Evolutionary conservation across 768 basidiomycete genomes (phyloP).

Genomic region (Collybia nuda): DNA sequence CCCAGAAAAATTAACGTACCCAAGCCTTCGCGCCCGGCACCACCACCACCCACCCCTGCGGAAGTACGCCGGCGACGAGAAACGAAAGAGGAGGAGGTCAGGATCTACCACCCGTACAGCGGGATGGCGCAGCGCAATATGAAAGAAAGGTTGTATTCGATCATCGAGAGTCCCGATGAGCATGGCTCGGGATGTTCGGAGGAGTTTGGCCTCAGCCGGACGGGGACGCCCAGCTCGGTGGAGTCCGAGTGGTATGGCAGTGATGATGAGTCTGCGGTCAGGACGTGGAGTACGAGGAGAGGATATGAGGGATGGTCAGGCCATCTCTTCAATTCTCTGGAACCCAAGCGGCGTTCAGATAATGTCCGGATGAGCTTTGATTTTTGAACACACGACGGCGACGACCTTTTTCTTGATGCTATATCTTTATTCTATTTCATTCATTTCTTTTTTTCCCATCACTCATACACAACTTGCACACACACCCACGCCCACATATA

Average conservation of each 20-base stretch:
- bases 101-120: background rate
- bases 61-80: background rate
- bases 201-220: constrained; percentile 20
- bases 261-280: constrained; percentile 20
- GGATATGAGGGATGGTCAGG: constrained; percentile 24
- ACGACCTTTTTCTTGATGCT: too few species aligned
- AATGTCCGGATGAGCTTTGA: too few species aligned
- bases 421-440: too few species aligned
- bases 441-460: too few species aligned
- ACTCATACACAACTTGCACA: too few species aligned
- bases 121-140: background rate
- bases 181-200: constrained; percentile 23
- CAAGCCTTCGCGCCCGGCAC: background rate
- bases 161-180: constrained; percentile 35
- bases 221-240: constrained; percentile 9
- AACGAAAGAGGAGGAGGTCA: background rate
- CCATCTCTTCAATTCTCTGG: background rate
- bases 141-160: constrained; percentile 23
- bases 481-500: too few species aligned
- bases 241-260: constrained; percentile 13
- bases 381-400: too few species aligned
- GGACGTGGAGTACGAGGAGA: constrained; percentile 21
- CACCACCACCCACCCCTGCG: background rate
- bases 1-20: background rate
- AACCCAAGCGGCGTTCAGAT: too few species aligned